Evolutionary conservation across 352 stramenopile species (phyloP).

Genomic region (Globisporangium canariense): DNA sequence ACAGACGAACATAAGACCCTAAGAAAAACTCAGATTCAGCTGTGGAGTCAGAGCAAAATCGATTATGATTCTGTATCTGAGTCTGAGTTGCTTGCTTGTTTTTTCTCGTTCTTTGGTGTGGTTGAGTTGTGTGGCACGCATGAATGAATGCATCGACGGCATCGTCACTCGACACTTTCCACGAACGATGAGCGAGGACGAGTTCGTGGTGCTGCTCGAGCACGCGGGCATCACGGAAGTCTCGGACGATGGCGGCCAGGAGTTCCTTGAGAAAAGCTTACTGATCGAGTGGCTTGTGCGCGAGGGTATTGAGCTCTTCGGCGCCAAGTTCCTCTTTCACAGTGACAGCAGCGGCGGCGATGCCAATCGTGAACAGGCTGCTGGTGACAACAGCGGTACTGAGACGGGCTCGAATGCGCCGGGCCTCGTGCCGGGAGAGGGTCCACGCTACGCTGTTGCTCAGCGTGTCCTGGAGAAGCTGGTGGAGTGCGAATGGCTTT

Average conservation of each 20-base stretch:
- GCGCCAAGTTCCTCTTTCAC: slow-evolving; percentile 22
- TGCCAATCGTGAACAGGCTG: slow-evolving; percentile 22
- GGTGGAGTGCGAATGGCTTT: slow-evolving; percentile 58
- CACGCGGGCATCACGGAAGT: slow-evolving; percentile 74
- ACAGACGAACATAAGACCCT: too few species aligned
- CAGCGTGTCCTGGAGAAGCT: slow-evolving; percentile 47
- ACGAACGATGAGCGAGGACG: slow-evolving; percentile 73
- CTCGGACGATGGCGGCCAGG: slow-evolving; percentile 60
- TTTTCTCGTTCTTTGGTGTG: too few species aligned
- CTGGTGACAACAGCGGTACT: slow-evolving; percentile 14
- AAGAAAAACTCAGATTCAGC: too few species aligned
- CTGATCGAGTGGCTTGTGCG: slow-evolving; percentile 70
- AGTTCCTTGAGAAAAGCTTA: slow-evolving; percentile 65
- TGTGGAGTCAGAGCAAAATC: too few species aligned
- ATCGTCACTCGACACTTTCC: not conserved
- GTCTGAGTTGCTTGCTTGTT: too few species aligned
- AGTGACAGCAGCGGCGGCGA: slow-evolving; percentile 11
- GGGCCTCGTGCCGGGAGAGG: slow-evolving; percentile 17
- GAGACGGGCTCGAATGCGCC: slow-evolving; percentile 14
- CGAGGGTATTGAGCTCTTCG: slow-evolving; percentile 67
- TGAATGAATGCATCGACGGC: too few species aligned
- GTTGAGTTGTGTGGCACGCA: not conserved
- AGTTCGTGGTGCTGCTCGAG: slow-evolving; percentile 83
- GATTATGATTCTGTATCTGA: too few species aligned
- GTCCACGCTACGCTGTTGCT: slow-evolving; percentile 36